Base-by-base conservation (phyloP, 2,329 filamentous ascomycete species). In the Nigrograna mackinnonii region DNA sequence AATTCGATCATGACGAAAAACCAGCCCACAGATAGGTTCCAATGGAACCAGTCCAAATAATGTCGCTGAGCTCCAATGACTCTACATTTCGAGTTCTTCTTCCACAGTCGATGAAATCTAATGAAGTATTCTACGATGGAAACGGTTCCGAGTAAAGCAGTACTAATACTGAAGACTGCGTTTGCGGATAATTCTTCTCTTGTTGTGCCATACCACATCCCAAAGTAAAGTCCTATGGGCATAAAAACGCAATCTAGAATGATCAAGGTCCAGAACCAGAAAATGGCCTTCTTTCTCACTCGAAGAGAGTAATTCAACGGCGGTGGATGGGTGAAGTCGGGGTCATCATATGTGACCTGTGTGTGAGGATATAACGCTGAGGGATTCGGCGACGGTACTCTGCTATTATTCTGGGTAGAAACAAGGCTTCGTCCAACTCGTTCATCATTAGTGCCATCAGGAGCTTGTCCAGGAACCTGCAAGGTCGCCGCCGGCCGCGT, bases 151-250 rank as follows among this genome's bases (percentile, higher is more conserved):
- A 80, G 66, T 18, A 75, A 63, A 1, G 73, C 77, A 1, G 78
- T 80, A 50, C 78, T 78, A 50, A 80, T 79, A 48, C 72, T 76
- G 64, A 79, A 79, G 52, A 78, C 69, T 24, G 73, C 70, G 37
- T 78, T 78, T 33, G 73, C 72, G 1, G 71, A 73, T 22, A 84
- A 58, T 42, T 66, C 54, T 19, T 65, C 62, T 20, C 62, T 47
- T 47, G 71, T 66, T 7, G 79, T 78, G 48, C 71, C 73, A 49
- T 83, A 83, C 78, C 79, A 83, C 26, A 85, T 68, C 36, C 76
- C 72, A 68, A 80, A 85, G 66, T 84, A 85, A 2, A 85, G 69
- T 3, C 71, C 75, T 44, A 84, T 72, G 14, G 82, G 82, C 64
- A 82, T 78, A 43, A 70, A 75, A 45, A 82, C 69, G 37, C 76